Percentiles rank a stretch among this genome's conserved stretches.
Conservation (phyloP, 2,329 filamentous ascomycete genomes). For the Aspergillus terreus region DNA sequence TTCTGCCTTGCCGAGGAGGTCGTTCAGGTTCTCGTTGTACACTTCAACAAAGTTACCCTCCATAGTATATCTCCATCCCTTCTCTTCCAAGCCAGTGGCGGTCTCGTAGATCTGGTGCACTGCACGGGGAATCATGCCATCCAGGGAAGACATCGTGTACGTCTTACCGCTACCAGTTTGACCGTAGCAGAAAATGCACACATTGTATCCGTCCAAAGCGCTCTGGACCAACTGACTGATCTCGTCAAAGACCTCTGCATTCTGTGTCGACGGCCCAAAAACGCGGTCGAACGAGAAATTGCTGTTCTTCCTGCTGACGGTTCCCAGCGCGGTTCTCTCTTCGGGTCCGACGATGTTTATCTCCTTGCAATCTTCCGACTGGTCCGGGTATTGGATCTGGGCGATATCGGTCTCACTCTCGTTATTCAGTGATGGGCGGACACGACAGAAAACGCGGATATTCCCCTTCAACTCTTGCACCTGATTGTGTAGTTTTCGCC, state of each 20-base stretch:
- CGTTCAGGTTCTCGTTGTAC: conserved; percentile 96
- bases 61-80: conserved; percentile 93
- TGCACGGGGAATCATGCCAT: conserved; percentile 93
- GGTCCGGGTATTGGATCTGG: conserved; percentile 73
- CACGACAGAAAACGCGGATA: conserved; percentile 95
- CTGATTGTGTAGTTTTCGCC: conserved; percentile 92
- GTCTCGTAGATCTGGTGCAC: conserved; percentile 92
- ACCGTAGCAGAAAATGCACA: conserved; percentile 98
- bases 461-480: conserved; percentile 98
- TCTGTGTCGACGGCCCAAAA: conserved; percentile 73
- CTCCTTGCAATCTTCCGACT: conserved; percentile 77
- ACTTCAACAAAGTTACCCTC: conserved; percentile 95
- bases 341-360: conserved; percentile 80
- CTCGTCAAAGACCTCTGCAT: conserved; percentile 87
- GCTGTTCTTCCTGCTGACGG: conserved; percentile 71
- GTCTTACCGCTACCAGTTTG: conserved; percentile 98
- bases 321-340: conserved; percentile 75
- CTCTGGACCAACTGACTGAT: conserved; percentile 96
- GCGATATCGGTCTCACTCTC: conserved; percentile 62
- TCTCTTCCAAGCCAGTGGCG: conserved; percentile 75
- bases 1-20: conserved; percentile 71
- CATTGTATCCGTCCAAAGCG: conserved; percentile 94
- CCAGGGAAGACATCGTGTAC: conserved; percentile 83
- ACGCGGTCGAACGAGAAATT: conserved; percentile 92
- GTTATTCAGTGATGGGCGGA: conserved; percentile 67